A percentile compares a stretch with the other conserved stretches of the same genome.
phyloP scores from a whole-genome alignment of 768 basidiomycete genomes.

The Hypholoma sublateritium region DNA sequence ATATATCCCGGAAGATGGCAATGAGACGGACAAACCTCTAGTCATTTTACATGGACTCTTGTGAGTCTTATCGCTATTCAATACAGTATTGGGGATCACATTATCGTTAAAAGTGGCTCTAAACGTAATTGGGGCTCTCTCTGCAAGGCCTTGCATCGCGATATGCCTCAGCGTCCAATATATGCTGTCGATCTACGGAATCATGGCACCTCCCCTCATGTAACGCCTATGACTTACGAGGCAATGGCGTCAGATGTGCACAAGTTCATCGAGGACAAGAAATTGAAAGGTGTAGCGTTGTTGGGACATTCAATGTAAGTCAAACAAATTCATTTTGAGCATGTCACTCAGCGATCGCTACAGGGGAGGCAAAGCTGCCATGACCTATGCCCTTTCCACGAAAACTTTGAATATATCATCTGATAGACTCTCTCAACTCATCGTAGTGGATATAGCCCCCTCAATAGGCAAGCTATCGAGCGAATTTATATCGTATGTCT shows the following conservation, averaged over 20 bases:
- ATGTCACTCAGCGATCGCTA: not conserved
- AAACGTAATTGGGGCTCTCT: constrained; percentile 90
- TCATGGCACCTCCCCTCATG: constrained; percentile 82
- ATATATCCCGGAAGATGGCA: constrained; percentile 23
- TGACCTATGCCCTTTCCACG: constrained; percentile 59
- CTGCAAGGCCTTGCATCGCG: constrained; percentile 69
- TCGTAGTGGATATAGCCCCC: constrained; percentile 85
- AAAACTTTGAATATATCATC: constrained; percentile 36
- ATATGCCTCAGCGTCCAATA: constrained; percentile 59
- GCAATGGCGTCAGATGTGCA: constrained; percentile 81
- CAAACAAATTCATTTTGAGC: not conserved
- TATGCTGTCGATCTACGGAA: constrained; percentile 88
- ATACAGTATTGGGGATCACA: not conserved
- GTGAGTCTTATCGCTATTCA: constrained; percentile 32
- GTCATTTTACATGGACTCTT: constrained; percentile 67
- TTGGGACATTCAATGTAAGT: constrained; percentile 90
- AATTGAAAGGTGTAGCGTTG: constrained; percentile 62
- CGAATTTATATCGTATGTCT: constrained; percentile 67
- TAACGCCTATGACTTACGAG: constrained; percentile 67
- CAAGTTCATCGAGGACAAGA: constrained; percentile 57
- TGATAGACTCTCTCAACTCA: constrained; percentile 50
- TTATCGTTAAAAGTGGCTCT: constrained; percentile 56
- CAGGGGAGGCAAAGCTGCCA: constrained; percentile 87
- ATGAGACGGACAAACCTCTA: constrained; percentile 40
- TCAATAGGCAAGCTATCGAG: constrained; percentile 51